phyloP scores from a whole-genome alignment of 768 basidiomycete genomes.

The Hemileccinum rubropunctum region DNA sequence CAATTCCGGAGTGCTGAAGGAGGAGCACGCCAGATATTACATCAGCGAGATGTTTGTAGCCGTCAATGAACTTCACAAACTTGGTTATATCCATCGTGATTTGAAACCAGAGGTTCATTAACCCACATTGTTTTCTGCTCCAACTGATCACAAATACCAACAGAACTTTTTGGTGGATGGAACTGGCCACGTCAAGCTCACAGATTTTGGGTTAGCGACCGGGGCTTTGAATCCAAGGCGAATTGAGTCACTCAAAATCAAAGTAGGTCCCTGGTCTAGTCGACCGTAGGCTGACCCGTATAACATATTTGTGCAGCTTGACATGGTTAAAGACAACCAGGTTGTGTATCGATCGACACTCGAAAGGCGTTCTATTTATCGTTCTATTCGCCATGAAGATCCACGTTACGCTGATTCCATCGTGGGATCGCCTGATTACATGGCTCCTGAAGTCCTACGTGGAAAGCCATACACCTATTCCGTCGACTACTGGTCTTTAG shows the following conservation, averaged over 20 bases:
- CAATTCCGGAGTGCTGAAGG: slow-evolving; percentile 96
- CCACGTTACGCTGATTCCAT: slow-evolving; percentile 95
- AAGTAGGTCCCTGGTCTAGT: slow-evolving; percentile 45
- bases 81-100: slow-evolving; percentile 98
- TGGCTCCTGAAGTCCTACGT: slow-evolving; percentile 92
- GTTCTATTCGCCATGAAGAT: slow-evolving; percentile 86
- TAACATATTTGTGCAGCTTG: slow-evolving; percentile 54
- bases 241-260: slow-evolving; percentile 92
- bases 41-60: slow-evolving; percentile 97
- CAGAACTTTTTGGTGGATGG: slow-evolving; percentile 97
- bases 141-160: background rate
- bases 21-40: slow-evolving; percentile 96
- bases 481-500: slow-evolving; percentile 98
- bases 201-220: slow-evolving; percentile 97
- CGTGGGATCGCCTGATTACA: slow-evolving; percentile 98
- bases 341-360: slow-evolving; percentile 88
- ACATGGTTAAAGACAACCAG: slow-evolving; percentile 93
- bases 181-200: slow-evolving; percentile 94
- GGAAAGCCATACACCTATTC: slow-evolving; percentile 95
- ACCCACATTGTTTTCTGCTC: background rate
- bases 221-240: slow-evolving; percentile 92
- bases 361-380: slow-evolving; percentile 92
- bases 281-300: background rate
- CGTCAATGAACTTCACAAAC: slow-evolving; percentile 91
- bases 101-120: slow-evolving; percentile 89